These are phyloP conservation scores for Pyrenophora graminea DNA, from an alignment of 2,329 filamentous ascomycete genomes.

Conservation along the genomic window DNA sequence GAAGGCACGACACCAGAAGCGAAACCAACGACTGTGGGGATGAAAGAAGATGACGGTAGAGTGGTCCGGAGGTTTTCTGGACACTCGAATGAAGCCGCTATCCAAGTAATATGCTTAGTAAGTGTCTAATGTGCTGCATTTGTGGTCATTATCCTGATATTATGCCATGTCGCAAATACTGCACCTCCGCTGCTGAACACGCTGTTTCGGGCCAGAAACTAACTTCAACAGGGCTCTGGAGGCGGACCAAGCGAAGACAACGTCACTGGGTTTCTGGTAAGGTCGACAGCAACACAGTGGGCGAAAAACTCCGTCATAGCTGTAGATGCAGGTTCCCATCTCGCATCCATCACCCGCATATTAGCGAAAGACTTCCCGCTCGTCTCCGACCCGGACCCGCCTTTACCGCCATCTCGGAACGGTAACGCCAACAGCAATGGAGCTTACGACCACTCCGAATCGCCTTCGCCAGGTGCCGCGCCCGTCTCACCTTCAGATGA, in stretches of 20 bases:
- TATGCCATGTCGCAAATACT: not conserved
- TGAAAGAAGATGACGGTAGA: constrained; percentile 49
- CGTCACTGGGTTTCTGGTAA: constrained; percentile 85
- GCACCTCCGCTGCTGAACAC: not conserved
- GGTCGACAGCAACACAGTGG: constrained; percentile 80
- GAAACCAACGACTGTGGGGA: constrained; percentile 31
- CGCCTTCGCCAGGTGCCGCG: constrained; percentile 33
- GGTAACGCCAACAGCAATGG: constrained; percentile 26
- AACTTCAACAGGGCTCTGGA: constrained; percentile 71
- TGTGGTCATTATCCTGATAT: too few relatives aligned
- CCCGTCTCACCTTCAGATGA: constrained; percentile 30
- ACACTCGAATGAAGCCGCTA: constrained; percentile 44
- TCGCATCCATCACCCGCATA: constrained; percentile 81
- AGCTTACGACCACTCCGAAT: constrained; percentile 19
- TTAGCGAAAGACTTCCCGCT: constrained; percentile 63
- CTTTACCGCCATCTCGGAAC: constrained; percentile 16
- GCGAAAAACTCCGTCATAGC: constrained; percentile 79
- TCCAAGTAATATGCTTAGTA: constrained; percentile 57
- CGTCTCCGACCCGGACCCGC: constrained; percentile 34
- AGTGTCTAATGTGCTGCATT: constrained; percentile 17
- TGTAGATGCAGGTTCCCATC: constrained; percentile 91
- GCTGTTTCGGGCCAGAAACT: constrained; percentile 4
- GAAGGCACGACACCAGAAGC: not conserved
- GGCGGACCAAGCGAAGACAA: constrained; percentile 90
- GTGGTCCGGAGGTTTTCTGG: constrained; percentile 44